phyloP scores from a whole-genome alignment of 352 stramenopile species.

The Globisporangium lucens region DNA sequence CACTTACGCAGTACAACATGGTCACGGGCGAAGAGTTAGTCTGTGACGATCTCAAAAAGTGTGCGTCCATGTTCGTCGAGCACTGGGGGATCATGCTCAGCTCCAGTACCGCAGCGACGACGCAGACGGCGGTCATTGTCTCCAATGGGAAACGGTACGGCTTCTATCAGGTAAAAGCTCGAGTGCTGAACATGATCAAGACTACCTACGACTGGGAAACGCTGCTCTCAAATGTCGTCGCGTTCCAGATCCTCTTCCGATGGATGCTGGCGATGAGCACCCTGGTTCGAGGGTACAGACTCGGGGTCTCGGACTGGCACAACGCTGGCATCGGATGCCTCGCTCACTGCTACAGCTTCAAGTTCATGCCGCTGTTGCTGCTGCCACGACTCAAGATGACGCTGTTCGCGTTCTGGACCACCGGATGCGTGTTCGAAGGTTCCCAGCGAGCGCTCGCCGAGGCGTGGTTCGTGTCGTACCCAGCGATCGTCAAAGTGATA shows the following conservation, averaged over 20 bases:
- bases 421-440: constrained; percentile 24
- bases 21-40: background rate
- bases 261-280: constrained; percentile 14
- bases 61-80: background rate
- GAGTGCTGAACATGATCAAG: background rate
- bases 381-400: constrained; percentile 20
- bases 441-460: constrained; percentile 16
- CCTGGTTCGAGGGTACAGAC: constrained; percentile 2
- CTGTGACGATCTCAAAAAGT: constrained; percentile 1
- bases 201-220: constrained; percentile 14
- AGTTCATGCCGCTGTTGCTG: constrained; percentile 20
- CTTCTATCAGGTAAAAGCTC: constrained; percentile 5
- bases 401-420: constrained; percentile 27
- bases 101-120: background rate
- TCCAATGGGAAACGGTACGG: constrained; percentile 18
- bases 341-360: constrained; percentile 13
- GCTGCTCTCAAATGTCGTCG: constrained; percentile 10
- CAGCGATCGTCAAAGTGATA: constrained; percentile 25
- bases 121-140: constrained; percentile 9
- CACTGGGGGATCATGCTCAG: constrained; percentile 6
- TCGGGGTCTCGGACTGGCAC: background rate
- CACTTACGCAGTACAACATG: constrained; percentile 9
- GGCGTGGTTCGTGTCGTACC: constrained; percentile 37
- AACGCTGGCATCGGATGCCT: constrained; percentile 10
- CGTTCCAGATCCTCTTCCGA: constrained; percentile 8